Evolutionary conservation across 768 basidiomycete genomes (phyloP), one percentile per base, ranked within the genome.

Genomic region (Lentinus tigrinus): DNA sequence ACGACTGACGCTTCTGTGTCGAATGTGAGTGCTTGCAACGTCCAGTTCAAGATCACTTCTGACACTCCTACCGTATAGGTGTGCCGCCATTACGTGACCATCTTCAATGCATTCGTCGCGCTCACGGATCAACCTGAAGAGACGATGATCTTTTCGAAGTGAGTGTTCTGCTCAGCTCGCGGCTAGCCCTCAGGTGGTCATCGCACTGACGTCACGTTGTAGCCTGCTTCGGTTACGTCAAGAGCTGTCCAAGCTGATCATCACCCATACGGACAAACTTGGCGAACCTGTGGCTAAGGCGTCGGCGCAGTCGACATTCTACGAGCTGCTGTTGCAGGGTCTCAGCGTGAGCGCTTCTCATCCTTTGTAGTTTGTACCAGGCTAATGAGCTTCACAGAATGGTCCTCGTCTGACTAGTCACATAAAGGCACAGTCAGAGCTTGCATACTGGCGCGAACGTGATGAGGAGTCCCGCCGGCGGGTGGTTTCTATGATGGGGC

Each of bases 91-190:
- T 99, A 98, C 71, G 79, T 88, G 14, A 76, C 77, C 16, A 69
- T 97, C 66, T 98, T 98, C 78, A 88, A 85, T 58, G 85, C 89
- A 2, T 85, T 95, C 61, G 85, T 95, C 21, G 82, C 84, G 27
- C 74, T 99, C 62, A 92, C 91, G 3, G 82, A 82, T 38, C 88
- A 91, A 59, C 88, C 85, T 40, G 93, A 97, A 63, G 95, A 97
- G 70, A 92, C 92, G 9, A 97, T 98, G 95, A 90, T 98, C 47
- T 97, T 97, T 67, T 85, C 89, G 23, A 95, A 95, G 96, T 96
- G 67, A 63, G 85, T 69, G 28, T 3, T 31, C 3, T 31, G 1
- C 6, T n/a, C 19, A 23, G 21, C 23, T 21, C 49, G 36, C 21
- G 19, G 19, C 37, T 38, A 16, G 31, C 34, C 31, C 24, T 38